These are phyloP conservation scores for Aphanocladium album DNA, from an alignment of 2,329 filamentous ascomycete genomes.

Conservation along the genomic window DNA sequence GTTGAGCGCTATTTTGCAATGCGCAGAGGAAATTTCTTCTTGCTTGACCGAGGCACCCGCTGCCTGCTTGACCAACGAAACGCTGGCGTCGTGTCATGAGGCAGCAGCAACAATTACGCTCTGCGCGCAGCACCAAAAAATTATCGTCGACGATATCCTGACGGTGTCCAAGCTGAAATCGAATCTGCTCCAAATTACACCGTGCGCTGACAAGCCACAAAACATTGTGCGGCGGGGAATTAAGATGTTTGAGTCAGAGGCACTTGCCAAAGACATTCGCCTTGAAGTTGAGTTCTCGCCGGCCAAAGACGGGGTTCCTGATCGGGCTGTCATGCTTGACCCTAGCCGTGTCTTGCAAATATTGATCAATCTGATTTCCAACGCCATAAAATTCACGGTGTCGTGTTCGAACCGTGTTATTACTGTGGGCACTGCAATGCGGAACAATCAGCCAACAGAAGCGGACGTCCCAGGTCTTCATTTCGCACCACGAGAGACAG, in stretches of 20 bases:
- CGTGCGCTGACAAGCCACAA: constrained; percentile 63
- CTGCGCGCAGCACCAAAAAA: constrained; percentile 75
- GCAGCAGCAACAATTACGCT: constrained; percentile 72
- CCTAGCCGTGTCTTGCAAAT: constrained; percentile 72
- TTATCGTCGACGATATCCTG: constrained; percentile 70
- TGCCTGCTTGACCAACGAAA: constrained; percentile 20
- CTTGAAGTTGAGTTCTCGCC: constrained; percentile 49
- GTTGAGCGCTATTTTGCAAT: constrained; percentile 67
- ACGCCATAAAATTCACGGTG: constrained; percentile 76
- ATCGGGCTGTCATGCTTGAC: constrained; percentile 66
- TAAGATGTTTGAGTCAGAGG: constrained; percentile 75
- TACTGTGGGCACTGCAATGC: neutral
- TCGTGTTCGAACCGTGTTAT: neutral
- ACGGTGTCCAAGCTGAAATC: constrained; percentile 73
- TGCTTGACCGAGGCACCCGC: constrained; percentile 27
- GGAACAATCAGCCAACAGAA: neutral
- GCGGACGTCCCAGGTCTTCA: neutral
- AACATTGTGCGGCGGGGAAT: constrained; percentile 61
- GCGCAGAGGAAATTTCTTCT: constrained; percentile 63
- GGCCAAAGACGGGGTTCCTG: neutral
- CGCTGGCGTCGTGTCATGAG: constrained; percentile 60
- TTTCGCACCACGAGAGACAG: neutral
- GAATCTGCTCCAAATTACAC: constrained; percentile 66
- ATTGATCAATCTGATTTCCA: constrained; percentile 74
- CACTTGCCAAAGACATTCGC: constrained; percentile 63